A percentile compares a stretch with the other conserved stretches of the same genome.
These are phyloP conservation scores for Cladobotryum mycophilum DNA, from an alignment of 2,329 filamentous ascomycete species.

Conservation along the genomic window DNA sequence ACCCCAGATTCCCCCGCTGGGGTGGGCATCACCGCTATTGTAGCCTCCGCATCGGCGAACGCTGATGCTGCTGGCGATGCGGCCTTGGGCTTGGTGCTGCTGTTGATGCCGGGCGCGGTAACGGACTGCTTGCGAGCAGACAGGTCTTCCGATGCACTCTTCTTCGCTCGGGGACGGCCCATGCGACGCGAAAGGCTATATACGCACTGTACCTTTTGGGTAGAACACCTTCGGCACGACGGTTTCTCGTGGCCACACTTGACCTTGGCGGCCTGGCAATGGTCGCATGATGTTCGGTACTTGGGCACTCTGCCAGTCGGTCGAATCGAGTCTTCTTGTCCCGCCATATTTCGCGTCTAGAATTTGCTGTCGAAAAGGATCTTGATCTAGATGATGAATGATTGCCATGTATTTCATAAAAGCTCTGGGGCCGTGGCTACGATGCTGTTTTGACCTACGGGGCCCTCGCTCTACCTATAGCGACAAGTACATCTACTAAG, in stretches of 20 bases:
- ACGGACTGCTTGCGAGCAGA: neutral
- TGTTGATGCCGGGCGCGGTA: neutral
- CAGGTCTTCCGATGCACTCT: neutral
- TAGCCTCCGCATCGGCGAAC: too few species aligned
- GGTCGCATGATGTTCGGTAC: slow-evolving; percentile 9
- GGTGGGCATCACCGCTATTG: too few species aligned
- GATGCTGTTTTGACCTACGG: too few species aligned
- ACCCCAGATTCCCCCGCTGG: too few species aligned
- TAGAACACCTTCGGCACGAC: slow-evolving; percentile 3
- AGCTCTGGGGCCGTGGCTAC: too few species aligned
- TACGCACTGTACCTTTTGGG: slow-evolving; percentile 5
- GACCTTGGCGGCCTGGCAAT: slow-evolving; percentile 8
- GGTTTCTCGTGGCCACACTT: slow-evolving; percentile 11
- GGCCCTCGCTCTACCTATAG: too few species aligned
- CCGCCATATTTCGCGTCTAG: slow-evolving; percentile 4
- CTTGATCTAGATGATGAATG: too few species aligned
- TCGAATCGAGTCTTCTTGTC: too few species aligned
- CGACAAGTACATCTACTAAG: too few species aligned
- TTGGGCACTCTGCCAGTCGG: neutral
- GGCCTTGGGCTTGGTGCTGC: too few species aligned
- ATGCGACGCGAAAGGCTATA: slow-evolving; percentile 11
- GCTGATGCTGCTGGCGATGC: neutral
- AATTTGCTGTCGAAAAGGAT: too few species aligned
- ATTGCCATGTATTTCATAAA: too few species aligned
- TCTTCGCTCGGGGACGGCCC: slow-evolving; percentile 7